Evolutionary conservation across 495 filamentous ascomycete genomes (phyloP).

Genomic region (Podospora comata): DNA sequence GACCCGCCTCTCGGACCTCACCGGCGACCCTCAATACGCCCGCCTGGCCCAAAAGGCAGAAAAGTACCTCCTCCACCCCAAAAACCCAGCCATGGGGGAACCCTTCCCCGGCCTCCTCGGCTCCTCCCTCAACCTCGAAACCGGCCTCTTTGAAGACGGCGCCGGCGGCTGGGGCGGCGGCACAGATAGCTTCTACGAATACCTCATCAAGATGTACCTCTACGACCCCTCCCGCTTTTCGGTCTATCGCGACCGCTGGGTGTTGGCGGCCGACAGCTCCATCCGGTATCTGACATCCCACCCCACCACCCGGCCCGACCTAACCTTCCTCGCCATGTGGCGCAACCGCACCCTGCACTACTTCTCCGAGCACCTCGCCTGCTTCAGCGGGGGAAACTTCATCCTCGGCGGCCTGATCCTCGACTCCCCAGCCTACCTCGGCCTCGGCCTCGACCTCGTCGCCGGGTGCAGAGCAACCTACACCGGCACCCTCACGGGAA

Average conservation of each 20-base stretch:
- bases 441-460: slow-evolving; percentile 74
- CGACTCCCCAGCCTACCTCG: slow-evolving; percentile 56
- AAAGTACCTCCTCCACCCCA: slow-evolving; percentile 65
- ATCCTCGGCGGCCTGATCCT: slow-evolving; percentile 78
- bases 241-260: slow-evolving; percentile 69
- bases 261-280: slow-evolving; percentile 71
- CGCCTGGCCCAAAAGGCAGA: slow-evolving; percentile 65
- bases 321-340: slow-evolving; percentile 71
- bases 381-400: slow-evolving; percentile 86
- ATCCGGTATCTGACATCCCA: slow-evolving; percentile 71
- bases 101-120: slow-evolving; percentile 80
- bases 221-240: slow-evolving; percentile 68
- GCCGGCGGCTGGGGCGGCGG: slow-evolving; percentile 77
- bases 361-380: slow-evolving; percentile 65
- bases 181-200: slow-evolving; percentile 85
- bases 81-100: slow-evolving; percentile 53
- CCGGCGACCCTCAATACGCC: slow-evolving; percentile 63
- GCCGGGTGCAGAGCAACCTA: slow-evolving; percentile 76
- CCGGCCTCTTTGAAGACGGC: slow-evolving; percentile 64
- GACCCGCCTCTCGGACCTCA: slow-evolving; percentile 77
- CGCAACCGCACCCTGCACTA: slow-evolving; percentile 51
- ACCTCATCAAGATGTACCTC: slow-evolving; percentile 90
- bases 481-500: slow-evolving; percentile 59
- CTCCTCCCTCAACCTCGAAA: slow-evolving; percentile 59
- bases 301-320: slow-evolving; percentile 62